These are phyloP conservation scores for Hibiscus mutabilis DNA, from an alignment of 345 rosid species.

Conservation along the genomic window DNA sequence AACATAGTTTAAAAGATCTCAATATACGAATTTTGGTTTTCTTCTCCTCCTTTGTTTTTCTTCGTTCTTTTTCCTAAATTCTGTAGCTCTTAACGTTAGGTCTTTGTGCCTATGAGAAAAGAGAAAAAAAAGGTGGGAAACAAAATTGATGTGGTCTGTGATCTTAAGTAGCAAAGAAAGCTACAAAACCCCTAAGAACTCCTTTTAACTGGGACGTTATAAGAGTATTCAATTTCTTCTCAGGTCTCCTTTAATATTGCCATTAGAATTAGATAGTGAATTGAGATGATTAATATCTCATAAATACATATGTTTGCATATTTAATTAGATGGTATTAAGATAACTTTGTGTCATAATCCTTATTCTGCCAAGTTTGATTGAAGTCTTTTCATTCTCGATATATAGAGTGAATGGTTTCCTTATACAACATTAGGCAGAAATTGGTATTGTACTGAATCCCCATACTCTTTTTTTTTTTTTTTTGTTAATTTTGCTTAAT, in stretches of 20 bases:
- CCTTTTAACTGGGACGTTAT: not conserved
- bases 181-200: not conserved
- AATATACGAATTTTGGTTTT: not conserved
- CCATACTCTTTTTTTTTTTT: too few species aligned
- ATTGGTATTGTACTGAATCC: too few species aligned
- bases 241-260: not conserved
- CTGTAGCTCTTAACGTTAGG: not conserved
- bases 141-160: not conserved
- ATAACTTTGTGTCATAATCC: too few species aligned
- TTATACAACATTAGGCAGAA: not conserved
- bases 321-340: not conserved
- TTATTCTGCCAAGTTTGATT: too few species aligned
- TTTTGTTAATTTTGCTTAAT: too few species aligned
- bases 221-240: not conserved
- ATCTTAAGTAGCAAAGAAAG: too few species aligned
- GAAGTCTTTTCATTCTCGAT: too few species aligned
- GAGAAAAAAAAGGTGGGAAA: not conserved
- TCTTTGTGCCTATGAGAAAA: not conserved
- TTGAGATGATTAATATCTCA: not conserved
- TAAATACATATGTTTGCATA: not conserved
- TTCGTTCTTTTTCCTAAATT: not conserved
- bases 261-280: not conserved
- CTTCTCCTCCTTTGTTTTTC: not conserved
- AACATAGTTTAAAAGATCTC: not conserved
- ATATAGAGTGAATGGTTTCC: not conserved